Base-by-base conservation (phyloP, 1,139 yeast species). In the Debaryomyces fabryi region DNA sequence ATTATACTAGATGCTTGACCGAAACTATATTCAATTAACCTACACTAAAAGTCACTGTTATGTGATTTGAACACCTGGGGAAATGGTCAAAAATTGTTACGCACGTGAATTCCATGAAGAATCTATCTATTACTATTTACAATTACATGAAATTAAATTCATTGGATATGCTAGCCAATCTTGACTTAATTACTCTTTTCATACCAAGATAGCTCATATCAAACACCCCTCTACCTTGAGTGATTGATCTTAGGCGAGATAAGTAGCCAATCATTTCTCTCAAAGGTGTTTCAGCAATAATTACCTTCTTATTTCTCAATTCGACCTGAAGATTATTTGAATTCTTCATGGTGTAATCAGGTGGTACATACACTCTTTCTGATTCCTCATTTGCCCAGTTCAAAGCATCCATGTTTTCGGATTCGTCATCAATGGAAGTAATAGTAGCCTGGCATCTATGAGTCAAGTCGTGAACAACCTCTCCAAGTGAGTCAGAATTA, bases 211-310 rank as follows among this genome's bases (percentile, higher is more conserved):
- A 88, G 18, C 81, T 78, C 96, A 91, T 88, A 53, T 84, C 83
- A 62, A 88, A 90, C 1, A 85, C 81, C 2, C 95, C 96, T 45
- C 96, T 76, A 1, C 99, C 99, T 61, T 90, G 92, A 0, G 98
- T 92, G 58, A 91, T 72, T 36, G 96, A 85, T 59, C 98, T 72
- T 42, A 93, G 70, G 49, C 81, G 83, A 6, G 85, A 83, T 47
- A 90, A 76, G 62, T 93, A 93, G 1, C 97, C 96, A 47, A 92
- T 81, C 97, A 93, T 91, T 54, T 87, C 96, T 53, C 86, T 78
- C 58, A 93, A 72, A 8, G 99, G 98, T 0, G 92, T 92, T 49
- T 79, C 81, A 0, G 97, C 97, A 13, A 73, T 71, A 35, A 92
- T 80, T 2, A 80, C 70, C 59, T 88, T 87, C 46, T 76, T 77